Evolutionary conservation across 805 yeast genomes (phyloP), one percentile per base, ranked within the genome.

Genomic region (Yamadazyma olivae): DNA sequence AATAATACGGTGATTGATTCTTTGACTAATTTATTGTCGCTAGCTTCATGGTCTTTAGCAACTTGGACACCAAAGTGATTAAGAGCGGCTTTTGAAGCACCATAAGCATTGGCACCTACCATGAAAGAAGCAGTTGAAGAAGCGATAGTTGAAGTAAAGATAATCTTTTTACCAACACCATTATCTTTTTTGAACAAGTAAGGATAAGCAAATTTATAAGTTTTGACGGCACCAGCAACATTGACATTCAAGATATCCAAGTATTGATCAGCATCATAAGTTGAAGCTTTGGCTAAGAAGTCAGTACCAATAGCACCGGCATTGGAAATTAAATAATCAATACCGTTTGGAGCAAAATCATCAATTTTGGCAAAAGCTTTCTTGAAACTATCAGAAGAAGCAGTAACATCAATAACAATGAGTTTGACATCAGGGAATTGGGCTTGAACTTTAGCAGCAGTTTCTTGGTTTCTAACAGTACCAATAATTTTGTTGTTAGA

Each of bases 41-140:
- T 16, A 10, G 15, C 18, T 3, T 19, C 19, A 26, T 32, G 30
- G 24, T 39, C 69, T 19, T n/a, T 16, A 25, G 57, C 41, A 27
- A 65, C 27, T 17, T 54, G 53, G 25, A 43, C 51, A 9, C 48
- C 46, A 13, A 56, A 39, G 42, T 47, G 57, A 47, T 62, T 62
- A 13, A 62, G 33, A 1, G 64, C 67, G 2, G 67, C 62, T 39
- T 67, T 67, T 5, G 71, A 63, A 5, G 51, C 50, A 10, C 59
- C 60, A 39, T 64, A 65, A 5, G 58, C 51, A 31, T 37, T 33
- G 13, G 19, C 14, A 6, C 33, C 33, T 7, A 21, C 12, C 9
- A 16, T 20, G 5, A 8, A 5, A 17, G 17, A 8, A n/a, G 18
- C 13, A 20, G 9, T 30, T 6, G 14, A 8, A 14, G 27, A 6